A percentile compares a stretch with the other conserved stretches of the same genome.
These are phyloP conservation scores for Lasiosphaeria hispida DNA, from an alignment of 495 filamentous ascomycete species.

Conservation along the genomic window DNA sequence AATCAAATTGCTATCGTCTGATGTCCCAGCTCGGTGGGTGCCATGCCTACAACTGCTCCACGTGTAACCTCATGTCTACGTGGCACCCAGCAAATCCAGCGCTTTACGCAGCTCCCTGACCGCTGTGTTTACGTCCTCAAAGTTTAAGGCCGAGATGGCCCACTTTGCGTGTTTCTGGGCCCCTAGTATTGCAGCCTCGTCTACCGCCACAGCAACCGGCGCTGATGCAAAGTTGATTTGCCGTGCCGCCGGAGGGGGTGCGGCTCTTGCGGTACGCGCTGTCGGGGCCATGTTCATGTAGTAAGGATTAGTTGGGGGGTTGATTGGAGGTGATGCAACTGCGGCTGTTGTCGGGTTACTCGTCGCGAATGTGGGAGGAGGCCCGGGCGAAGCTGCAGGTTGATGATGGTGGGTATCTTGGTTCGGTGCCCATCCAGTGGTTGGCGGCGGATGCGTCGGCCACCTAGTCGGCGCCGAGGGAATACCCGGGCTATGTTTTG, in stretches of 20 bases:
- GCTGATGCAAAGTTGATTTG: conserved; percentile 14
- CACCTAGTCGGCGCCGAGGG: conserved; percentile 24
- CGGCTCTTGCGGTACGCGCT: conserved; percentile 14
- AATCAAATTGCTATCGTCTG: conserved; percentile 3
- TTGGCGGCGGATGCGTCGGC: conserved; percentile 15
- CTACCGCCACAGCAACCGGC: conserved; percentile 35
- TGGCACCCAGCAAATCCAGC: conserved; percentile 62
- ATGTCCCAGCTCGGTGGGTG: background rate
- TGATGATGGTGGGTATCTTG: conserved; percentile 11
- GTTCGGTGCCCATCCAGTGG: conserved; percentile 13
- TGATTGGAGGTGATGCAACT: conserved; percentile 29
- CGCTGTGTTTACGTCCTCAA: conserved; percentile 91
- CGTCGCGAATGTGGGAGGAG: conserved; percentile 31
- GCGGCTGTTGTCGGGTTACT: conserved; percentile 25
- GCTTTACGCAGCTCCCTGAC: conserved; percentile 80
- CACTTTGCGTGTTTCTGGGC: conserved; percentile 96
- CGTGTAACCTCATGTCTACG: conserved; percentile 19
- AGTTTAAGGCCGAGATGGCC: conserved; percentile 95
- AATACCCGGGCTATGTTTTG: conserved; percentile 22
- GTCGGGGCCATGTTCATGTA: conserved; percentile 23
- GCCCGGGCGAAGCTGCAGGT: conserved; percentile 15
- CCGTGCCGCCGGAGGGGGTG: conserved; percentile 10
- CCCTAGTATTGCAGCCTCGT: conserved; percentile 71
- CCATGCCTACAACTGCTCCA: background rate
- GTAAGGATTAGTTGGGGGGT: conserved; percentile 21